Conservation (phyloP, 441 rosid species). For the Erodium trifolium region DNA sequence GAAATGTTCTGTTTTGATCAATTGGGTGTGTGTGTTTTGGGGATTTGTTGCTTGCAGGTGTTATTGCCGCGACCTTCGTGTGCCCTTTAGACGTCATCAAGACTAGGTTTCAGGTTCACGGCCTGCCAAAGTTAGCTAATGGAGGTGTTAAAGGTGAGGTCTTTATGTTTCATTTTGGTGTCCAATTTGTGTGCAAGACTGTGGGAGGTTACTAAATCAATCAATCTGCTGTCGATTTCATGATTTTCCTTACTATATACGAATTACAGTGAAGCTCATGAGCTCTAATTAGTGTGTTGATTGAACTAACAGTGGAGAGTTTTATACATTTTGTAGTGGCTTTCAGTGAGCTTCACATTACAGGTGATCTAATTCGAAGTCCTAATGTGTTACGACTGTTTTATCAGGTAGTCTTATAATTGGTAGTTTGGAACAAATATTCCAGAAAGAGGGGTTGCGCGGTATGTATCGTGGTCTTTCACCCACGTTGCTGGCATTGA, state of each 20-base stretch:
- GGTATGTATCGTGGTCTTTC: conserved; percentile 61
- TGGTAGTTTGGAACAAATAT: conserved; percentile 44
- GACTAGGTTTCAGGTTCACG: background rate
- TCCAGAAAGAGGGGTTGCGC: conserved; percentile 47
- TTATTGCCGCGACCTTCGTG: background rate
- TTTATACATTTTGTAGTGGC: no score
- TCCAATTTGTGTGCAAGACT: no score
- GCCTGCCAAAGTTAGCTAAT: background rate
- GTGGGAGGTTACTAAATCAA: no score
- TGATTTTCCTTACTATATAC: no score
- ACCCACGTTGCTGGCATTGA: conserved; percentile 53
- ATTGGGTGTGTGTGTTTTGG: background rate
- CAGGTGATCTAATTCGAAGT: no score
- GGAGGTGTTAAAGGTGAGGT: background rate
- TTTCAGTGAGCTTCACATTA: no score
- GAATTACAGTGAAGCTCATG: no score
- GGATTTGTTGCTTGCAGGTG: background rate
- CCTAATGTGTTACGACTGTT: background rate
- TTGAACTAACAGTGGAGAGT: no score
- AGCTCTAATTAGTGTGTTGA: no score
- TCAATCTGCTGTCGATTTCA: no score
- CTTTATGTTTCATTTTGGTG: no score
- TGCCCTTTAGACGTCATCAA: conserved; percentile 1
- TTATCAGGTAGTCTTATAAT: conserved; percentile 51
- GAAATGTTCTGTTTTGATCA: no score